These are phyloP conservation scores for Atkinsonella hypoxylon DNA, from an alignment of 2,329 filamentous ascomycete species.

Conservation along the genomic window DNA sequence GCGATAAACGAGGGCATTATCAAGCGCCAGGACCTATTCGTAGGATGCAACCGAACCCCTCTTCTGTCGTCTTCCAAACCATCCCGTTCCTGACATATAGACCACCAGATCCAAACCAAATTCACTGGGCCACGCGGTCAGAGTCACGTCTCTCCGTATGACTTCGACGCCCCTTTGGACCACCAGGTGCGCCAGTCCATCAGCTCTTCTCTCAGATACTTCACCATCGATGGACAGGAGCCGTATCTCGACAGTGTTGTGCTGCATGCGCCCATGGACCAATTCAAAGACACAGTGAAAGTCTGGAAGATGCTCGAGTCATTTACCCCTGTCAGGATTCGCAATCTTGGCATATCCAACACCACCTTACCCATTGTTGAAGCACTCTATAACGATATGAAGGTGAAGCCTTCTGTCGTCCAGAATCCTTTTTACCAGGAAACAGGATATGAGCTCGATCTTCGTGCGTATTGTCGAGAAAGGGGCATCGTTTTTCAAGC, in stretches of 20 bases:
- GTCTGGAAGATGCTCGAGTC: conserved; percentile 56
- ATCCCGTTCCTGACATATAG: not conserved
- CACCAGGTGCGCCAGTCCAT: conserved; percentile 59
- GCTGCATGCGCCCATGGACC: conserved; percentile 49
- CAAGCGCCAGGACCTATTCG: conserved; percentile 46
- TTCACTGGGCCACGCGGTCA: conserved; percentile 57
- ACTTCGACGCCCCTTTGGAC: conserved; percentile 41
- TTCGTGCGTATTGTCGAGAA: conserved; percentile 41
- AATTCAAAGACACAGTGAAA: conserved; percentile 37
- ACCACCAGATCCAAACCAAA: conserved; percentile 63
- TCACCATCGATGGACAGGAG: conserved; percentile 30
- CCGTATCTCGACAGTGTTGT: conserved; percentile 60
- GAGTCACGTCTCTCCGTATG: conserved; percentile 49
- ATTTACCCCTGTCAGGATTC: conserved; percentile 53
- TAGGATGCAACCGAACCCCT: conserved; percentile 18
- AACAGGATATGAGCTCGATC: conserved; percentile 45
- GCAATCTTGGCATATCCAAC: conserved; percentile 65
- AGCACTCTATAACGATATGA: conserved; percentile 33
- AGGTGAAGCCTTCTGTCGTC: conserved; percentile 42
- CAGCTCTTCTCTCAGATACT: conserved; percentile 51
- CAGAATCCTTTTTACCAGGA: conserved; percentile 62
- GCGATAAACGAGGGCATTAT: conserved; percentile 49
- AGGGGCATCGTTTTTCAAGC: conserved; percentile 35
- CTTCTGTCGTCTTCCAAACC: not conserved
- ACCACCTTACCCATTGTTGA: conserved; percentile 45